Evolutionary conservation across 1,139 yeast species (phyloP).

Genomic region (Geotrichum carabidarum): DNA sequence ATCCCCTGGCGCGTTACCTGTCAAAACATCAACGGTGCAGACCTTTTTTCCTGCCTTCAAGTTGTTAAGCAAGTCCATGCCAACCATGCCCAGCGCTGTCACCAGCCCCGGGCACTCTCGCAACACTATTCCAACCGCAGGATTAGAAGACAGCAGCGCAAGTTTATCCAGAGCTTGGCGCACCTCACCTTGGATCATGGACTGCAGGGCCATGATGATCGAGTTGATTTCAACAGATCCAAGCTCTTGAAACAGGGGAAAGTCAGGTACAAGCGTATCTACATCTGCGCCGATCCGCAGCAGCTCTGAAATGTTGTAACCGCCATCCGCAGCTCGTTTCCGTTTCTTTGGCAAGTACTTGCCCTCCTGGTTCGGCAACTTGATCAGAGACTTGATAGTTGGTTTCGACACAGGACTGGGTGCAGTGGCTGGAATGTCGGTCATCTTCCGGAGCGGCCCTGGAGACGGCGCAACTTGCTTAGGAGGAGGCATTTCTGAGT

Average conservation of each 20-base stretch:
- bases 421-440: not conserved
- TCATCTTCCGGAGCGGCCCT: not conserved
- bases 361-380: slow-evolving; percentile 24
- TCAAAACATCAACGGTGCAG: not conserved
- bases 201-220: slow-evolving; percentile 66
- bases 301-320: slow-evolving; percentile 61
- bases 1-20: slow-evolving; percentile 12
- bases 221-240: slow-evolving; percentile 82
- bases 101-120: slow-evolving; percentile 48
- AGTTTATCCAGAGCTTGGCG: slow-evolving; percentile 77
- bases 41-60: slow-evolving; percentile 1
- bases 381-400: slow-evolving; percentile 20
- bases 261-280: slow-evolving; percentile 78
- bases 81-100: slow-evolving; percentile 28
- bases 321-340: slow-evolving; percentile 54
- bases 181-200: slow-evolving; percentile 55
- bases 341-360: slow-evolving; percentile 66
- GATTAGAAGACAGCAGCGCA: slow-evolving; percentile 77
- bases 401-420: slow-evolving; percentile 14
- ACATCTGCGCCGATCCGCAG: slow-evolving; percentile 73
- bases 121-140: slow-evolving; percentile 56
- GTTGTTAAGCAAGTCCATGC: slow-evolving; percentile 21
- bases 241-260: slow-evolving; percentile 81
- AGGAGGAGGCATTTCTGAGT: slow-evolving; percentile 16
- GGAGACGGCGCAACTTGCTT: slow-evolving; percentile 14